Evolutionary conservation across 345 rosid species (phyloP).

Genomic region (Syzygium aqueum): DNA sequence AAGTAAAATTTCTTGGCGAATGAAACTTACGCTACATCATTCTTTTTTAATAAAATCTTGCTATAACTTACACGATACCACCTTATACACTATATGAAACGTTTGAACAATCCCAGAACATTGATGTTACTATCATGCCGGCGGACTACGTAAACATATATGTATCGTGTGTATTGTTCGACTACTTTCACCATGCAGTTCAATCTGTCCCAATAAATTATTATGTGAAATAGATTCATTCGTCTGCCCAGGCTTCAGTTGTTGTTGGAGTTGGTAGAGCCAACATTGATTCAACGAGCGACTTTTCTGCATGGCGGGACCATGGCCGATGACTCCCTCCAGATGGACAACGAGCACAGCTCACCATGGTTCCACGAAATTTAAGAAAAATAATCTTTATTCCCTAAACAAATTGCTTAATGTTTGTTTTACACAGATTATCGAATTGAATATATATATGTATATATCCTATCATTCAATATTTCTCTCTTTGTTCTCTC

Average conservation of each 20-base stretch:
- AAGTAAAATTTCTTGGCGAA: neutral
- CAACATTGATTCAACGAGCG: neutral
- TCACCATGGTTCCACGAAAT: neutral
- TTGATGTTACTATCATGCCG: neutral
- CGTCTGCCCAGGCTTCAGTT: neutral
- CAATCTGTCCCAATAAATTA: neutral
- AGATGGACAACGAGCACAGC: neutral
- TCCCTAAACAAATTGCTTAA: neutral
- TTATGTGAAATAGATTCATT: neutral
- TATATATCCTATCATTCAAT: neutral
- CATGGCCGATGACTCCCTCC: neutral
- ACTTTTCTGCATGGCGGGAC: neutral
- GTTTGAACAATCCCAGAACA: neutral
- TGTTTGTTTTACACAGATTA: too few species aligned
- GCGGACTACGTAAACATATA: neutral
- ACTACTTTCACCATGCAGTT: neutral
- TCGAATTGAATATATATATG: too few species aligned
- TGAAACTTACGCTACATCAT: neutral
- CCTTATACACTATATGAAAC: neutral
- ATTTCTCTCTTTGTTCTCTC: neutral
- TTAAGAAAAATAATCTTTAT: neutral
- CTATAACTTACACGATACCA: neutral
- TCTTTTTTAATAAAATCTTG: neutral
- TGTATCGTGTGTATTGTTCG: neutral
- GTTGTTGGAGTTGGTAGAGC: neutral